Evolutionary conservation across 768 basidiomycete species (phyloP).

Genomic region (Suillus subluteus): DNA sequence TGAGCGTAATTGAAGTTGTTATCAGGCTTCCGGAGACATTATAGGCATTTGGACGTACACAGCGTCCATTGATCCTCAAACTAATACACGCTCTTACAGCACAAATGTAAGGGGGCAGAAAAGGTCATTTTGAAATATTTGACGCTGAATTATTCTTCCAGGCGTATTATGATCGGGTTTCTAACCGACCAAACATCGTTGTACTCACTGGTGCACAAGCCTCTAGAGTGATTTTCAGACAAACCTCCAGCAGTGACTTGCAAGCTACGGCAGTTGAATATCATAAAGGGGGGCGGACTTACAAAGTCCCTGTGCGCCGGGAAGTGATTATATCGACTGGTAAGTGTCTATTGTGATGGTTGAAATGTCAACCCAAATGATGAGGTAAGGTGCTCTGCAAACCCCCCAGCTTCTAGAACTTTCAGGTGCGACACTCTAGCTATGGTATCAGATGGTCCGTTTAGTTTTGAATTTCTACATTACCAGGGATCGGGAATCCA

Average conservation of each 20-base stretch:
- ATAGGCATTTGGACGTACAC: conserved; percentile 24
- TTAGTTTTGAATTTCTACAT: not conserved
- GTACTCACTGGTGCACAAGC: conserved; percentile 28
- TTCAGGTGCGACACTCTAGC: conserved; percentile 21
- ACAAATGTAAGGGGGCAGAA: conserved; percentile 17
- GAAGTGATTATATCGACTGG: conserved; percentile 27
- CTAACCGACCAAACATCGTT: conserved; percentile 24
- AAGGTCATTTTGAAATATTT: not conserved
- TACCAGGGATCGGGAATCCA: conserved; percentile 19
- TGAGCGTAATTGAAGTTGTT: not conserved
- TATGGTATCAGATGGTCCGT: too few relatives aligned
- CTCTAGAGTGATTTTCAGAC: conserved; percentile 26
- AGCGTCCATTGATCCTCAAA: conserved; percentile 20
- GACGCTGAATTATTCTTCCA: not conserved
- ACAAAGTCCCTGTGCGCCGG: conserved; percentile 20
- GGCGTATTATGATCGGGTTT: conserved; percentile 25
- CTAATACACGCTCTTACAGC: conserved; percentile 20
- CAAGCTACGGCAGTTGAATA: conserved; percentile 29
- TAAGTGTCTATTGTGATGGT: conserved; percentile 8
- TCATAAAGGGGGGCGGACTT: conserved; percentile 19
- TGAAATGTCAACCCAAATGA: not conserved
- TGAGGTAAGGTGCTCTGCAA: conserved; percentile 27
- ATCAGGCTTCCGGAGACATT: conserved; percentile 18
- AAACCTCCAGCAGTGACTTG: not conserved
- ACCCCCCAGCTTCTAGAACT: conserved; percentile 42